phyloP scores from a whole-genome alignment of 2,329 filamentous ascomycete species.

The Xylariales sp. region DNA sequence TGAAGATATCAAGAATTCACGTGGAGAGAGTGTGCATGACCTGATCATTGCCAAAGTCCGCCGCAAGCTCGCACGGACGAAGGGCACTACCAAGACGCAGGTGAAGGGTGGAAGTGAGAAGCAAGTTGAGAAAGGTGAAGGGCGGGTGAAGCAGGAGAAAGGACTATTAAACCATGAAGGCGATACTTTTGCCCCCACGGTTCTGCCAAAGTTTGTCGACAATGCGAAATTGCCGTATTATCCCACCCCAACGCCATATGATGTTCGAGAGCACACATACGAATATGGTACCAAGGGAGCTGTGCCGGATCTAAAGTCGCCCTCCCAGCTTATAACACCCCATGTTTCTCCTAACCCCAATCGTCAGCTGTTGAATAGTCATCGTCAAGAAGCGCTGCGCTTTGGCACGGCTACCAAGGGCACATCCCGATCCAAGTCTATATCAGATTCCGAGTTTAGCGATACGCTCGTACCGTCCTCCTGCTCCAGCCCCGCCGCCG shows the following conservation, averaged over 20 bases:
- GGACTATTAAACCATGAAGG: background rate
- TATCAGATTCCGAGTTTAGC: background rate
- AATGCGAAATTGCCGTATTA: too few relatives aligned
- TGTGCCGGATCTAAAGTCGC: too few relatives aligned
- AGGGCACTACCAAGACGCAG: background rate
- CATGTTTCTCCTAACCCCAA: too few relatives aligned
- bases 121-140: too few relatives aligned
- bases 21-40: slow-evolving; percentile 20
- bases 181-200: background rate
- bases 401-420: background rate
- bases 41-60: slow-evolving; percentile 29
- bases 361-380: background rate
- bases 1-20: slow-evolving; percentile 10
- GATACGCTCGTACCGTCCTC: too few relatives aligned
- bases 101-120: background rate
- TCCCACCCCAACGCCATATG: too few relatives aligned
- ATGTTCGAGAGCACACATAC: too few relatives aligned
- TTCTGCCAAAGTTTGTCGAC: too few relatives aligned
- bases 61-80: slow-evolving; percentile 11
- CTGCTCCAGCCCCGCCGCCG: background rate
- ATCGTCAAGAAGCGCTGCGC: background rate
- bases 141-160: background rate
- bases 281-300: too few relatives aligned
- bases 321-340: too few relatives aligned
- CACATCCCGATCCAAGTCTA: background rate